Evolutionary conservation across 257 asterid species (phyloP).

Genomic region (Solanum pinnatisectum): DNA sequence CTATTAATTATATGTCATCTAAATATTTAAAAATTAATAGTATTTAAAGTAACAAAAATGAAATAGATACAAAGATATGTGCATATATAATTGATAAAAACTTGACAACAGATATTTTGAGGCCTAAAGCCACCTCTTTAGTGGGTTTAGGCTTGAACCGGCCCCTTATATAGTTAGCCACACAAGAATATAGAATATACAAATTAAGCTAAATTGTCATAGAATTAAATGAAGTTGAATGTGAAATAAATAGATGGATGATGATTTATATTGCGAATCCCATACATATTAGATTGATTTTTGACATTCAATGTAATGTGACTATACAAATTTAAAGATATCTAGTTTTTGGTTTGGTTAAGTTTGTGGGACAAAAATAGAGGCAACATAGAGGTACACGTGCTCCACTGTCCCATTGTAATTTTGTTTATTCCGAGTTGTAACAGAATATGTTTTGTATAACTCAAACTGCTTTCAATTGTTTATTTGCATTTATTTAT

Average conservation of each 20-base stretch:
- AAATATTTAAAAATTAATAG: no score
- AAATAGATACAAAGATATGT: no score
- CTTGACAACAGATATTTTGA: background rate
- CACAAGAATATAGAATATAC: background rate
- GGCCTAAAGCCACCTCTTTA: background rate
- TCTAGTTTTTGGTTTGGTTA: background rate
- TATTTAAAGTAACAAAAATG: no score
- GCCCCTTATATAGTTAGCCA: background rate
- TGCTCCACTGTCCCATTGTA: background rate
- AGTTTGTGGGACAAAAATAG: background rate
- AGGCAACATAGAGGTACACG: background rate
- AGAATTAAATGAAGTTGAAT: background rate
- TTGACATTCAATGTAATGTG: background rate
- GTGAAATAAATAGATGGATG: background rate
- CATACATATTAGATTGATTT: background rate
- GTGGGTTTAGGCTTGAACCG: no score
- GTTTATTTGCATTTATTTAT: background rate
- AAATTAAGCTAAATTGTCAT: background rate
- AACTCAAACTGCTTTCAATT: background rate
- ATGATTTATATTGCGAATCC: background rate
- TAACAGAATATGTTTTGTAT: background rate
- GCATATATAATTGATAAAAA: background rate
- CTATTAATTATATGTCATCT: background rate
- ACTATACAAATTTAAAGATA: background rate
- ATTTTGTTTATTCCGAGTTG: background rate